These are phyloP conservation scores for Podaxis rugospora DNA, from an alignment of 768 basidiomycete genomes.

Conservation along the genomic window DNA sequence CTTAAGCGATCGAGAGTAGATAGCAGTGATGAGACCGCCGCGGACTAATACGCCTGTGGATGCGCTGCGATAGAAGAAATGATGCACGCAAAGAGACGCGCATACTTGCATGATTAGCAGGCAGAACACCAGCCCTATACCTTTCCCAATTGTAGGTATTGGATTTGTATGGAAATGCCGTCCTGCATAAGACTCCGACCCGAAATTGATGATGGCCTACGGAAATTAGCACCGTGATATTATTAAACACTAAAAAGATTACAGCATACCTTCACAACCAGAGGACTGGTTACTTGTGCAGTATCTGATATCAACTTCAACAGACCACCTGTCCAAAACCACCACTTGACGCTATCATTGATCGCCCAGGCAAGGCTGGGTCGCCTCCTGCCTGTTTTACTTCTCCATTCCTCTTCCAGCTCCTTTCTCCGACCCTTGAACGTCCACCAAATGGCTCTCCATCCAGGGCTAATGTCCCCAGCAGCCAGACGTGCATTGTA, in stretches of 20 bases:
- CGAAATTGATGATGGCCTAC: conserved; percentile 70
- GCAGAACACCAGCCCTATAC: conserved; percentile 71
- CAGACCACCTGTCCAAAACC: conserved; percentile 71
- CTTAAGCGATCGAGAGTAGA: conserved; percentile 73
- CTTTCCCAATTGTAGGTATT: conserved; percentile 42
- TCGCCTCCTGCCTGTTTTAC: conserved; percentile 53
- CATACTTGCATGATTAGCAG: conserved; percentile 67
- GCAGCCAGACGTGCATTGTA: conserved; percentile 69
- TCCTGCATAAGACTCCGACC: conserved; percentile 52
- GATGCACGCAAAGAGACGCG: conserved; percentile 65
- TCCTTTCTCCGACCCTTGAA: conserved; percentile 46
- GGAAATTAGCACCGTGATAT: neutral
- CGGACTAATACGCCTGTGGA: conserved; percentile 78
- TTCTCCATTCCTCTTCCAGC: conserved; percentile 62
- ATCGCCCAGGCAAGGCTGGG: conserved; percentile 66
- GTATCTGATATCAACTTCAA: conserved; percentile 62
- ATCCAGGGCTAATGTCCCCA: conserved; percentile 57
- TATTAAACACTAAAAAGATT: neutral
- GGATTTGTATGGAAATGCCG: conserved; percentile 30
- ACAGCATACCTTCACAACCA: conserved; percentile 71
- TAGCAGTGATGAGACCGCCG: conserved; percentile 81
- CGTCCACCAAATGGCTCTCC: conserved; percentile 56
- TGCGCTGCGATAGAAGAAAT: conserved; percentile 78
- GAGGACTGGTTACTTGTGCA: conserved; percentile 69
- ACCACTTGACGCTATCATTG: conserved; percentile 75